Base-by-base conservation (phyloP, 495 filamentous ascomycete species). In the Neurospora intermedia region DNA sequence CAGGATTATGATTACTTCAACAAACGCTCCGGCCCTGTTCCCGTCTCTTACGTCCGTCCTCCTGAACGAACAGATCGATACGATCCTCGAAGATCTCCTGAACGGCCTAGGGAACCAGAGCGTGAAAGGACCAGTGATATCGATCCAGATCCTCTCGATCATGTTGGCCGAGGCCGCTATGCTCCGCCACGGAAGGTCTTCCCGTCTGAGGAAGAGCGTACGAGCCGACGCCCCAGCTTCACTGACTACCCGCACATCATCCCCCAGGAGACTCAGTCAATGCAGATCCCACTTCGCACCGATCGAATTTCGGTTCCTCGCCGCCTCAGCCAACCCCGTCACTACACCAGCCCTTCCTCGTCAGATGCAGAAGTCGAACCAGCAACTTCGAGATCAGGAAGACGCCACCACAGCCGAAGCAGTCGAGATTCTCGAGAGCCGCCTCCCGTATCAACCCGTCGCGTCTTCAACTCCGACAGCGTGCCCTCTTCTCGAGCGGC, bases 51-150 rank as follows among this genome's bases (percentile, higher is more conserved):
- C 59, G 77, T 80, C 6, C 77, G 48, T 40, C 73, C 73, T 16
- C 41, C 73, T 23, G 73, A 54, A 46, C 77, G 78, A 8, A 76
- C 75, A 8, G 79, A 80, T 69, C 72, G 76, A 6, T 78, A 8
- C 71, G 77, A 43, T 42, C 43, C 8, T 42, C 74, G 38, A 72
- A 80, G 59, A 76, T 72, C 41, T 76, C 43, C 76, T 76, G 66
- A 82, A 39, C 78, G 71, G 20, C 71, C 77, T 15, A 73, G 77
- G 9, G 75, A 80, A 6, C 77, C 76, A 2, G 81, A 81, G 10
- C 75, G 77, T 45, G 78, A 82, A 41, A 75, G 75, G 41, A 78
- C 79, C 54, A 72, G 74, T 31, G 75, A 78, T 20, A 75, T 77
- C 18, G 80, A 80, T 18, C 72, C 66, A 2, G 76, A 78, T 48